Percentiles rank a stretch among this genome's conserved stretches.
These are phyloP conservation scores for Pleomassaria siparia DNA, from an alignment of 2,329 filamentous ascomycete genomes.

Conservation along the genomic window DNA sequence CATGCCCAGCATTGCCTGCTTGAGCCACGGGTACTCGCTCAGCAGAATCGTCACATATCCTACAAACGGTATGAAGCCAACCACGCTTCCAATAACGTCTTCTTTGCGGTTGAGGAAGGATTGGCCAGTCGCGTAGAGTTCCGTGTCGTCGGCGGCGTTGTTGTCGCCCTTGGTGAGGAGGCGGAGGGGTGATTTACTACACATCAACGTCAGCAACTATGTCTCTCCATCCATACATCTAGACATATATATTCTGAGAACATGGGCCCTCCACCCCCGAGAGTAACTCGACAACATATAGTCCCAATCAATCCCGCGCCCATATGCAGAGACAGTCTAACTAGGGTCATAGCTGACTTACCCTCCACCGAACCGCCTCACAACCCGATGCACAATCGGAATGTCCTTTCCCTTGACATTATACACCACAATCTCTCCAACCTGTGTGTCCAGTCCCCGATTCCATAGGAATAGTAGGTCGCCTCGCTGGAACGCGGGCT, in stretches of 20 bases:
- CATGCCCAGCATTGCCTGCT: slow-evolving; percentile 88
- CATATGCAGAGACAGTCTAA: slow-evolving; percentile 4
- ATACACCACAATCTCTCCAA: slow-evolving; percentile 76
- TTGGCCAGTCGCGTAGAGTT: slow-evolving; percentile 83
- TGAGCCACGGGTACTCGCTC: slow-evolving; percentile 94
- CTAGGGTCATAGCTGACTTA: too few relatives aligned
- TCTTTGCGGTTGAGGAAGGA: slow-evolving; percentile 77
- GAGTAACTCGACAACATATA: too few relatives aligned
- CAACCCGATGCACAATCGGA: slow-evolving; percentile 91
- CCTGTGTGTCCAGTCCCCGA: slow-evolving; percentile 61
- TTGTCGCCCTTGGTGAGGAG: slow-evolving; percentile 98
- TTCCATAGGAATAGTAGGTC: slow-evolving; percentile 80
- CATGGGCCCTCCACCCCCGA: too few relatives aligned
- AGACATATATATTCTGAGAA: too few relatives aligned
- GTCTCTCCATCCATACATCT: neutral
- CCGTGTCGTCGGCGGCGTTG: slow-evolving; percentile 89
- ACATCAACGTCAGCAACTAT: slow-evolving; percentile 1
- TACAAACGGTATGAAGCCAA: slow-evolving; percentile 90
- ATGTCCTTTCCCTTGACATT: slow-evolving; percentile 94
- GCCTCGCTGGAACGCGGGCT: slow-evolving; percentile 78
- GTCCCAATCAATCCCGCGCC: neutral
- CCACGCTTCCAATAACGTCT: slow-evolving; percentile 91
- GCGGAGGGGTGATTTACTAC: slow-evolving; percentile 55
- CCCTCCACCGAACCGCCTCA: slow-evolving; percentile 68
- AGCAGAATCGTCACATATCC: slow-evolving; percentile 96